Conservation (phyloP, 192 early-diverging fungal genomes). For the Backusella macrospora region DNA sequence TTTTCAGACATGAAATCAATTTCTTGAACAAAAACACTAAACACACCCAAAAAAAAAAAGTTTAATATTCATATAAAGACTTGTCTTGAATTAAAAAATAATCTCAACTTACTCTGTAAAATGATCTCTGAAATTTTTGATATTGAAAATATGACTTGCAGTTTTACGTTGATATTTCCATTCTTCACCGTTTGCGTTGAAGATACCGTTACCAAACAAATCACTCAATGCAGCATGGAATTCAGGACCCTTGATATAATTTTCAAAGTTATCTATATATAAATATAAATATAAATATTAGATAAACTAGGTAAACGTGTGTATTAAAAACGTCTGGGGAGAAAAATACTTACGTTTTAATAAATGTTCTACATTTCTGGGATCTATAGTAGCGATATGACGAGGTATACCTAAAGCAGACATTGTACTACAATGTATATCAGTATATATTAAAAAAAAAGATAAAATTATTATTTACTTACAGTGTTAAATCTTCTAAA, state of each 20-base stretch:
- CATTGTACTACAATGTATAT: conserved; percentile 24
- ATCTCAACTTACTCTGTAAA: conserved; percentile 37
- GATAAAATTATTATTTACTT: conserved; percentile 11
- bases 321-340: not conserved
- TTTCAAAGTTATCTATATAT: conserved; percentile 40
- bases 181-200: conserved; percentile 69
- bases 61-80: not conserved
- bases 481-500: conserved; percentile 21
- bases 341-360: conserved; percentile 35
- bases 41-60: not conserved
- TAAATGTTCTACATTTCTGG: conserved; percentile 41
- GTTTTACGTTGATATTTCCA: conserved; percentile 68
- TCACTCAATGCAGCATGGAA: conserved; percentile 53
- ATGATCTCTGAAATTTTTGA: conserved; percentile 45
- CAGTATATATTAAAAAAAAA: conserved; percentile 6
- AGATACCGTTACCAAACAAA: conserved; percentile 70
- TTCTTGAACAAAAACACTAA: conserved; percentile 42
- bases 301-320: not conserved
- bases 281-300: not conserved
- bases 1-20: conserved; percentile 35
- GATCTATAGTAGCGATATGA: conserved; percentile 39
- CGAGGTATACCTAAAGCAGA: conserved; percentile 39
- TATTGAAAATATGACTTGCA: conserved; percentile 39
- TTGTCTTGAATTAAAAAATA: not conserved
- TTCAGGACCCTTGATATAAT: conserved; percentile 49